Conservation (phyloP, 306 rosid species). For the Quillaja saponaria region DNA sequence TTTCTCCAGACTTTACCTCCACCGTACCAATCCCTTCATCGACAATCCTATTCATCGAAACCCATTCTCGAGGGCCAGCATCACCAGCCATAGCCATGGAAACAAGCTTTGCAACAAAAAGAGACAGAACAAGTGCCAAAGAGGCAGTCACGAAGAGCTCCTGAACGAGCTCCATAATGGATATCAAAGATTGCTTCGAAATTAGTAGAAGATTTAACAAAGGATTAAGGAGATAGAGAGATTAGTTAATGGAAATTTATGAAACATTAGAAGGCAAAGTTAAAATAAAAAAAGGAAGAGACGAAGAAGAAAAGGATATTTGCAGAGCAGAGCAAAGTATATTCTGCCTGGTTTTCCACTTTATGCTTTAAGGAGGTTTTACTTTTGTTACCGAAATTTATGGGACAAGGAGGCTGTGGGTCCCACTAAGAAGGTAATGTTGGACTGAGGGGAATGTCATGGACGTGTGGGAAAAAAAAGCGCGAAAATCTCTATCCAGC, state of each 20-base stretch:
- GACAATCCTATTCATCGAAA: neutral
- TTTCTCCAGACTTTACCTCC: constrained; percentile 31
- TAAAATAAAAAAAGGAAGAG: constrained; percentile 11
- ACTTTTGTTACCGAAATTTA: too few relatives aligned
- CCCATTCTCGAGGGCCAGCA: neutral
- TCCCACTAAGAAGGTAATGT: neutral
- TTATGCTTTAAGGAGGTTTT: constrained; percentile 24
- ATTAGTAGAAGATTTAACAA: neutral
- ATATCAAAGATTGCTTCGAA: neutral
- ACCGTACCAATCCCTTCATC: constrained; percentile 19
- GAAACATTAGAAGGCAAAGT: neutral
- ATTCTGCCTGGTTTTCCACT: constrained; percentile 45
- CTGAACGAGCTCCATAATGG: constrained; percentile 55
- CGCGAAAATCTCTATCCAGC: constrained; percentile 7
- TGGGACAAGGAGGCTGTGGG: neutral
- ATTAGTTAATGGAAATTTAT: too few relatives aligned
- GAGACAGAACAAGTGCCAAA: constrained; percentile 52
- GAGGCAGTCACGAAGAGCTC: constrained; percentile 55
- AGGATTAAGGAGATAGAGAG: neutral
- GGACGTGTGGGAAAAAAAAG: constrained; percentile 20
- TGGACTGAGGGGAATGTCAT: constrained; percentile 5
- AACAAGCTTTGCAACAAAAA: constrained; percentile 58
- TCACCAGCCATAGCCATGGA: constrained; percentile 42
- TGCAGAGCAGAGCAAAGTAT: constrained; percentile 54
- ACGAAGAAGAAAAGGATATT: constrained; percentile 41